Percentiles rank a stretch among this genome's conserved stretches.
These are phyloP conservation scores for Mycena filopes DNA, from an alignment of 768 basidiomycete genomes.

Conservation along the genomic window DNA sequence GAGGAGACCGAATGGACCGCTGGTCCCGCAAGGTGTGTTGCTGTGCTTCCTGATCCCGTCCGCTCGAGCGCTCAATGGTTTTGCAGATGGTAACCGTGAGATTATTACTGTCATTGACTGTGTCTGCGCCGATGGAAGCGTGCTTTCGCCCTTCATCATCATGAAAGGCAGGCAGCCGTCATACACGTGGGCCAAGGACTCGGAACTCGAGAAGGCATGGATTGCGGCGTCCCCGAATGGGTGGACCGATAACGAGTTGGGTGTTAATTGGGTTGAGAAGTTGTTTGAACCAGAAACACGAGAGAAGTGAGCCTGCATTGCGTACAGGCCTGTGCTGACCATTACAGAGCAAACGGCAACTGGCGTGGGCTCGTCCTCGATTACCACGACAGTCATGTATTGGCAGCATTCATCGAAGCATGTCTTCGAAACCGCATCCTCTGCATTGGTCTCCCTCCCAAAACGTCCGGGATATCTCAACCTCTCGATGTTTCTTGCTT, in stretches of 20 bases:
- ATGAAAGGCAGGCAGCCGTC: slow-evolving; percentile 21
- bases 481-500: slow-evolving; percentile 18
- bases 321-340: background rate
- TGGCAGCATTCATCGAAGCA: background rate
- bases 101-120: slow-evolving; percentile 22
- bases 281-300: slow-evolving; percentile 31
- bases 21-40: background rate
- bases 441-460: slow-evolving; percentile 22
- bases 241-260: slow-evolving; percentile 35
- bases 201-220: slow-evolving; percentile 14
- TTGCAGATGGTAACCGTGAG: slow-evolving; percentile 20
- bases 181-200: slow-evolving; percentile 20
- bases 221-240: slow-evolving; percentile 34
- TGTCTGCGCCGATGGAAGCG: slow-evolving; percentile 9
- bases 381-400: slow-evolving; percentile 22
- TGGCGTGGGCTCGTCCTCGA: slow-evolving; percentile 19
- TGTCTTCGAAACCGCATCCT: slow-evolving; percentile 8
- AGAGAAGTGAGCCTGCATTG: background rate
- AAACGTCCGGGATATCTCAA: slow-evolving; percentile 10
- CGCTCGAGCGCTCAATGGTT: too few relatives aligned
- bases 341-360: background rate
- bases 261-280: slow-evolving; percentile 28
- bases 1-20: background rate
- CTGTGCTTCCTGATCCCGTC: too few relatives aligned
- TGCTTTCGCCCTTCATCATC: slow-evolving; percentile 5